Conservation (phyloP, 139 green algal genomes). For the Chlamydomonas incerta region DNA sequence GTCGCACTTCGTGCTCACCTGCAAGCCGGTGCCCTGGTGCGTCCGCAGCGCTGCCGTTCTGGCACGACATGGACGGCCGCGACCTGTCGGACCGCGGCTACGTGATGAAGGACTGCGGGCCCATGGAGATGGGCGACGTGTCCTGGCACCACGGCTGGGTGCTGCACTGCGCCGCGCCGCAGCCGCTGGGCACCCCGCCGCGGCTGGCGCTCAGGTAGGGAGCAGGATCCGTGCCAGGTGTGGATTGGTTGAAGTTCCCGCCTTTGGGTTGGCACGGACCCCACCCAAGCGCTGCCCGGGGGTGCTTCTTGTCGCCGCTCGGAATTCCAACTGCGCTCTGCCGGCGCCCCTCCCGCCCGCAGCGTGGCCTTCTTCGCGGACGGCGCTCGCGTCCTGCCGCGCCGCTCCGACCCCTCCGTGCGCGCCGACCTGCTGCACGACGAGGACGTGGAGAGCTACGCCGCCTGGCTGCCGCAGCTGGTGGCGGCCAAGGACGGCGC, state of each 20-base stretch:
- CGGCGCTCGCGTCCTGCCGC: slow-evolving; percentile 59
- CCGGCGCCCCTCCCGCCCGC: neutral
- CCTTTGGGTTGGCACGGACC: too few species aligned
- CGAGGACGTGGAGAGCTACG: slow-evolving; percentile 66
- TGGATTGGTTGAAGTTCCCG: too few species aligned
- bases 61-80: slow-evolving; percentile 58
- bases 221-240: too few species aligned
- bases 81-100: slow-evolving; percentile 68
- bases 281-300: too few species aligned
- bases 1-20: too few species aligned
- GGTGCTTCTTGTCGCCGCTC: too few species aligned
- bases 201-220: slow-evolving; percentile 50
- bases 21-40: too few species aligned
- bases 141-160: slow-evolving; percentile 75
- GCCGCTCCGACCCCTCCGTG: slow-evolving; percentile 40
- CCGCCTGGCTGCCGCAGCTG: slow-evolving; percentile 45
- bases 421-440: slow-evolving; percentile 52
- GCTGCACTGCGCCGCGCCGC: slow-evolving; percentile 67
- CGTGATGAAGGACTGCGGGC: slow-evolving; percentile 49
- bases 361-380: slow-evolving; percentile 70
- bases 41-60: slow-evolving; percentile 69
- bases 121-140: slow-evolving; percentile 69
- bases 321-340: too few species aligned
- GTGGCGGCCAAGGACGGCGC: slow-evolving; percentile 29
- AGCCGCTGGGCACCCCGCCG: slow-evolving; percentile 52